Evolutionary conservation across 1,284 basidiomycete species (phyloP), one percentile per base, ranked within the genome.

Genomic region (Pterulicium gracile): DNA sequence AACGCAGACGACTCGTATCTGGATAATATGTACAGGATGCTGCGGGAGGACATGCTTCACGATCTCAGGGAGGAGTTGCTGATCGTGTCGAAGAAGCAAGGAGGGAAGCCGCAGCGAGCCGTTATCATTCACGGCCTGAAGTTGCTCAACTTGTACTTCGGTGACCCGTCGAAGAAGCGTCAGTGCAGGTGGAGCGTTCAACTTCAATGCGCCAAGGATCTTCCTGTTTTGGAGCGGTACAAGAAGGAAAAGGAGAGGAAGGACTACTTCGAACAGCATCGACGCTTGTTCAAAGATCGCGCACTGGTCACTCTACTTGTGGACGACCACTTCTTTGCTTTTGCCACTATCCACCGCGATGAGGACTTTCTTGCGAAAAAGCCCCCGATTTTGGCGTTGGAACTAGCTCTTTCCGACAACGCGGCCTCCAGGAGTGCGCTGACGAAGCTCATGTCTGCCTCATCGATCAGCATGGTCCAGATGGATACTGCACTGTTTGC

Each of bases 11-110:
- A 66, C 0, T 61, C 67, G 1, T 73, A 81, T 51, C 61, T 82
- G 3, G 80, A 82, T 50, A 80, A 79, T 47, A 77, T 77, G 47
- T 83, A 78, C 54, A 70, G 81, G 3, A 61, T 83, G 7, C 57
- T 81, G 10, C 62, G 81, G 2, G 81, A 82, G 53, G 81, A 83
- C 47, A 78, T 83, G 75, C 50, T 82, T 1, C 63, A 71, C 51
- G 78, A 83, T 52, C 66, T 83, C 55, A 66, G 68, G 18, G 81
- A 83, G 17, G 80, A 81, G 51, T 52, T 81, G 4, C 64, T 69
- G 42, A 62, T 70, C 13, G 65, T 62, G 1, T 51, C 61, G 7
- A 64, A 65, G 58, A 77, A 74, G 56, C 70, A 70, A 47, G 36
- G 36, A 39, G 71, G 73, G 0, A 52, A 32, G 21, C 51, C 58